Percentiles rank a stretch among this genome's conserved stretches.
phyloP scores from a whole-genome alignment of 768 basidiomycete genomes.

The Glaciozyma martinii region DNA sequence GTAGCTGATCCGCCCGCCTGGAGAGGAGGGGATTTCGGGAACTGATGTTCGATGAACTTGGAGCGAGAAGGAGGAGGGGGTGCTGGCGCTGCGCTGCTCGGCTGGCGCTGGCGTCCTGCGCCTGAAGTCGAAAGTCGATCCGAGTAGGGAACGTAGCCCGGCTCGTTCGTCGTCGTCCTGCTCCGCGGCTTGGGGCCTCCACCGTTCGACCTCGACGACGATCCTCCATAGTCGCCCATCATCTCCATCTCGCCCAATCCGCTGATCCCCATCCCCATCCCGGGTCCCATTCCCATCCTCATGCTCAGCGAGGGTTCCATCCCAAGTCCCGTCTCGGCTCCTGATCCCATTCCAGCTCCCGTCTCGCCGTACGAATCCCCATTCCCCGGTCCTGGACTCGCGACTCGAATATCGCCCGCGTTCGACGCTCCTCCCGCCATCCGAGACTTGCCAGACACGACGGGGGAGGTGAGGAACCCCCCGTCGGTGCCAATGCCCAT shows the following conservation, averaged over 20 bases:
- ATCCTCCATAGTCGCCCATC: constrained; percentile 22
- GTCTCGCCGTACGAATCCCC: not conserved
- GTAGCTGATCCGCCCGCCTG: not conserved
- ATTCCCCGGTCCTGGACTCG: constrained; percentile 13
- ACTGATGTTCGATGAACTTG: constrained; percentile 20
- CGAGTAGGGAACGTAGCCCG: constrained; percentile 31
- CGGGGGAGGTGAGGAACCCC: constrained; percentile 35
- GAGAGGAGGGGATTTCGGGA: constrained; percentile 3
- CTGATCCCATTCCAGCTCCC: constrained; percentile 4
- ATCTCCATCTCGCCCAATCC: constrained; percentile 16
- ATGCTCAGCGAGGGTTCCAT: constrained; percentile 5
- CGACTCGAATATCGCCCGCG: constrained; percentile 23
- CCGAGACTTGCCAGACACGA: constrained; percentile 18
- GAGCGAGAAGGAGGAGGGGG: constrained; percentile 5
- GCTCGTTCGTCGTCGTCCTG: constrained; percentile 6
- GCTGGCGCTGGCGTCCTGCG: constrained; percentile 22
- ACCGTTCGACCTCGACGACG: constrained; percentile 25
- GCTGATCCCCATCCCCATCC: constrained; percentile 29
- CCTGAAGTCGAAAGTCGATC: constrained; percentile 32
- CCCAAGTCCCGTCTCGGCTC: constrained; percentile 7
- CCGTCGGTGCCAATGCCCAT: constrained; percentile 36
- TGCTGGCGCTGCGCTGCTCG: constrained; percentile 19
- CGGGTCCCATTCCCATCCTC: not conserved
- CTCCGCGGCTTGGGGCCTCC: constrained; percentile 4
- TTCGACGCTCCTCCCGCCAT: not conserved